Percentiles rank a stretch among this genome's conserved stretches.
These are phyloP conservation scores for Aspergillus sp. DNA, from an alignment of 2,329 filamentous ascomycete species.

Conservation along the genomic window DNA sequence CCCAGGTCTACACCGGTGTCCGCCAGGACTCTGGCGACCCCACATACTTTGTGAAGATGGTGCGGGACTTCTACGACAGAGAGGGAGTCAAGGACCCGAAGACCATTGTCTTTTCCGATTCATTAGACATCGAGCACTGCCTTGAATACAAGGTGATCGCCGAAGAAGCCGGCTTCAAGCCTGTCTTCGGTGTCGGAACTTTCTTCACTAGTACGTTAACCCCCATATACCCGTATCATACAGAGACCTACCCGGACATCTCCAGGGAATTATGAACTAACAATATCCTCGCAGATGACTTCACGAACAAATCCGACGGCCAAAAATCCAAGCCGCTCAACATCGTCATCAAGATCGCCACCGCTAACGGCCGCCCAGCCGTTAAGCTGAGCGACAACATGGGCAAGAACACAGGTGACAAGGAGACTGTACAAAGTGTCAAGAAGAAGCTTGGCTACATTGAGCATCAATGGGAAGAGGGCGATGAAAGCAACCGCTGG, in stretches of 20 bases:
- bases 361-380: constrained; percentile 75
- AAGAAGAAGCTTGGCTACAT: constrained; percentile 84
- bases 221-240: not conserved
- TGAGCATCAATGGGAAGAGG: constrained; percentile 79
- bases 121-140: constrained; percentile 85
- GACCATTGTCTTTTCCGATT: constrained; percentile 92
- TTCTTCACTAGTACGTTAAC: constrained; percentile 73
- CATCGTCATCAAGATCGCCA: constrained; percentile 96
- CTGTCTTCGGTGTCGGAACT: constrained; percentile 91
- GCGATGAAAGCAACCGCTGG: constrained; percentile 52
- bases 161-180: constrained; percentile 76
- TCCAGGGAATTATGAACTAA: not conserved
- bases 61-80: constrained; percentile 77
- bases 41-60: constrained; percentile 72
- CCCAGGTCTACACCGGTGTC: constrained; percentile 78
- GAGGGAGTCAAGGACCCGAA: constrained; percentile 78
- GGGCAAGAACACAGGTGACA: constrained; percentile 92
- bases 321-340: constrained; percentile 89
- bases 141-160: constrained; percentile 85
- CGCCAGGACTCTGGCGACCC: constrained; percentile 91
- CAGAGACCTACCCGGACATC: not conserved
- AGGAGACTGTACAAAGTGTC: constrained; percentile 73
- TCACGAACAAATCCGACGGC: constrained; percentile 67
- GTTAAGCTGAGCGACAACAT: constrained; percentile 93
- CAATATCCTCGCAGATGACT: constrained; percentile 66